Evolutionary conservation across 345 rosid genomes (phyloP), one percentile per base, ranked within the genome.

Genomic region (Erodium maritimum): DNA sequence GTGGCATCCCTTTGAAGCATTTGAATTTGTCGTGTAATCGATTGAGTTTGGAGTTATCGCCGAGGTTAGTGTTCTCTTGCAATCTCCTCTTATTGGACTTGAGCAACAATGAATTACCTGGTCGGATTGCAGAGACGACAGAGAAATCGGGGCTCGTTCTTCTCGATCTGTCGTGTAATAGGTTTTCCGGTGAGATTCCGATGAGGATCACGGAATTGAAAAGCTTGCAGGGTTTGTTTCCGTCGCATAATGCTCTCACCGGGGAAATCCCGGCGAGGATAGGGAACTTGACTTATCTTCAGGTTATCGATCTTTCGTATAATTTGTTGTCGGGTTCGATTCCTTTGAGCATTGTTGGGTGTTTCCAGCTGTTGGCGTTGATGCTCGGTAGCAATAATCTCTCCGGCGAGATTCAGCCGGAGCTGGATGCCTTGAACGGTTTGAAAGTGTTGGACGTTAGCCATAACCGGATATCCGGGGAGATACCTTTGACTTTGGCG

Each of bases 271-370:
- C 96, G 0, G 77, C 81, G 1, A 77, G 87, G 64, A 86, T 91
- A 17, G 95, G 97, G 65, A 91, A 91, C 48, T 62, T 91, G 73
- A 91, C 96, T 0, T 81, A 86, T 75, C 96, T 91, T 54, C 96
- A 91, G 63, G 81, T 86, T 60, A 79, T 91, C 53, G 88, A 88
- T 78, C 83, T 88, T 63, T 88, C 96, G 0, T 65, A 84, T 78
- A 91, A 91, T 65, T 70, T 77, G 16, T 66, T 88, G 54, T 82
- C 91, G 0, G 95, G 96, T 5, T 65, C 95, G 5, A 86, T 91
- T 71, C 97, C 96, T 7, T 74, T 84, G 45, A 85, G 81, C 65
- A 77, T 91, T 37, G 95, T 91, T 21, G 91, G 91, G 29, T 91
- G 96, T 63, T 91, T 88, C 69, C 96, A 91, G 84, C 67, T 91